Evolutionary conservation across 2,329 filamentous ascomycete species (phyloP), one percentile per base, ranked within the genome.

Genomic region (Neurospora sp.): DNA sequence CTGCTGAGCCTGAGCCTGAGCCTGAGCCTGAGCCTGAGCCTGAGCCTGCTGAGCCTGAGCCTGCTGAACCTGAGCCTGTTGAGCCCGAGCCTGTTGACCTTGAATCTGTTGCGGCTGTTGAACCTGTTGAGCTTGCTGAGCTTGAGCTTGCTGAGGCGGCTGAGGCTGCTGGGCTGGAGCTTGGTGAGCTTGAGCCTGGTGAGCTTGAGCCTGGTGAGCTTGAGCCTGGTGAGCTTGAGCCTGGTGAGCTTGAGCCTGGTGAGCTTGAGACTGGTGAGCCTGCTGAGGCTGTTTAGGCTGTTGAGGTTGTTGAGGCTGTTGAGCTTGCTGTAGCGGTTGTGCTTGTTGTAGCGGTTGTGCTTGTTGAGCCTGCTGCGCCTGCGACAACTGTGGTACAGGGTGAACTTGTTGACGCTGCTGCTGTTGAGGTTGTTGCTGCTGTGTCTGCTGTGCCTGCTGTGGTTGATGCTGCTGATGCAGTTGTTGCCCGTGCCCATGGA

Each of bases 401-500:
- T 39, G 38, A 42, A 39, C 67, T 68, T 68, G 67, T 33, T 68
- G 67, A 39, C 39, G 36, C 23, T 68, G 67, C 39, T 68, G 67
- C 39, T 68, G 67, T 23, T 38, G 28, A 38, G 68, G 73, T 17
- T 71, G 68, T 15, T 74, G 75, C 10, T 68, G 71, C 67, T 77
- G 78, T 19, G 77, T 76, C 43, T 73, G 73, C 19, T 71, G 74
- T 40, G 67, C 73, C 6, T 40, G 42, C 67, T 75, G 71, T 13
- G 70, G 67, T 40, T 71, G 71, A 13, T 70, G 72, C 52, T 73
- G 73, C 66, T 58, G 52, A n/a, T 62, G 52, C 13, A 62, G 28
- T 62, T 62, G 52, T 62, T 62, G 52, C 52, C 52, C 52, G 15
- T 62, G 23, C 52, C 52, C 52, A 62, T 62, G 52, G 23, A 62